Percentiles rank a stretch among this genome's conserved stretches.
phyloP scores from a whole-genome alignment of 2,329 filamentous ascomycete genomes.

The Pseudocercospora fijiensis region DNA sequence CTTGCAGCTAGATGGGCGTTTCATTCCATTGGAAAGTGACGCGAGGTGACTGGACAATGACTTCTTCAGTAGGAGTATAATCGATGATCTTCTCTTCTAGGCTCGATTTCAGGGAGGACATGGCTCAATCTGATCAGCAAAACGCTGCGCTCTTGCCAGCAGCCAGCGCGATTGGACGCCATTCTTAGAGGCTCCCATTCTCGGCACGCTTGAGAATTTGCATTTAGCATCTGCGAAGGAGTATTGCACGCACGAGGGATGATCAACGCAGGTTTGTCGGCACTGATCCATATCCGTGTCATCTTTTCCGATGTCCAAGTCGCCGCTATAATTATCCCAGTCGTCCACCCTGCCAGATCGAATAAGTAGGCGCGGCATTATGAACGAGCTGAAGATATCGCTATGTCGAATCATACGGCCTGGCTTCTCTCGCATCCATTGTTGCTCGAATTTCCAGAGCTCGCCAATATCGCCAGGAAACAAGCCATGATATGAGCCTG shows the following conservation, averaged over 20 bases:
- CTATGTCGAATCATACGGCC: slow-evolving; percentile 24
- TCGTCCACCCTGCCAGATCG: slow-evolving; percentile 24
- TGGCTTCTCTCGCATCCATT: slow-evolving; percentile 25
- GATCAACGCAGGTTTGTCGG: slow-evolving; percentile 15
- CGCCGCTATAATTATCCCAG: slow-evolving; percentile 33
- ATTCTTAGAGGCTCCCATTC: slow-evolving; percentile 16
- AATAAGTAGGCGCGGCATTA: slow-evolving; percentile 28
- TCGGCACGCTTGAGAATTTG: slow-evolving; percentile 15
- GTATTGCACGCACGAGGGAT: slow-evolving; percentile 21
- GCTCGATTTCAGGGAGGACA: neutral
- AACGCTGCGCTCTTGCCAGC: slow-evolving; percentile 20
- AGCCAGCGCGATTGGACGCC: slow-evolving; percentile 23
- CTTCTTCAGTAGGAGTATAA: neutral
- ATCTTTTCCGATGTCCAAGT: slow-evolving; percentile 1
- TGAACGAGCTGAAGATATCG: slow-evolving; percentile 30
- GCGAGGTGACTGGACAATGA: neutral
- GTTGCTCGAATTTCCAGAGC: slow-evolving; percentile 34
- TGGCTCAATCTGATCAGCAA: slow-evolving; percentile 11
- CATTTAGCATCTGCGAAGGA: slow-evolving; percentile 19
- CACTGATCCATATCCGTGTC: slow-evolving; percentile 17
- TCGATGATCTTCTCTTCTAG: neutral
- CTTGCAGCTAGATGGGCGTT: neutral
- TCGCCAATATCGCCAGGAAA: slow-evolving; percentile 26
- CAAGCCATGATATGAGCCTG: slow-evolving; percentile 32
- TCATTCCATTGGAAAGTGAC: neutral